These are phyloP conservation scores for Exsudoporus frostii DNA, from an alignment of 768 basidiomycete species.

Conservation along the genomic window DNA sequence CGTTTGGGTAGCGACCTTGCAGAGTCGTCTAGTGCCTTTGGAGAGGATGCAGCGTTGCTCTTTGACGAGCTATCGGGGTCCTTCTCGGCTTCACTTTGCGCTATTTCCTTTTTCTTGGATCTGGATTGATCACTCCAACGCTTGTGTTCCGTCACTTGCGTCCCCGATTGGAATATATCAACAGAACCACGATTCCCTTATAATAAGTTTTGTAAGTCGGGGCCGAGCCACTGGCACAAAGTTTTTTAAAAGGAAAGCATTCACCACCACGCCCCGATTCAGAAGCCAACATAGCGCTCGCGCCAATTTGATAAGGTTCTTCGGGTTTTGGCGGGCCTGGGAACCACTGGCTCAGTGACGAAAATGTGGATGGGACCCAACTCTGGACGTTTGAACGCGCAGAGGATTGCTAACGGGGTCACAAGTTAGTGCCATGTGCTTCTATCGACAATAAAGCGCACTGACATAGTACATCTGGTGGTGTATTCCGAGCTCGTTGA, in stretches of 20 bases:
- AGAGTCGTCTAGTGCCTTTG: neutral
- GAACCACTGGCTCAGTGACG: conserved; percentile 2
- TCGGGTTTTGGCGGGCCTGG: neutral
- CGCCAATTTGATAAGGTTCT: neutral
- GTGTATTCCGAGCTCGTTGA: conserved; percentile 71
- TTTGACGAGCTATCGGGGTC: neutral
- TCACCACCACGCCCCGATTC: conserved; percentile 20
- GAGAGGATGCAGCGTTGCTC: neutral
- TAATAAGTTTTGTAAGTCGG: neutral
- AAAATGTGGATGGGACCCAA: conserved; percentile 12
- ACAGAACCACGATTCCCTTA: neutral
- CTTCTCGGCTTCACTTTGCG: neutral
- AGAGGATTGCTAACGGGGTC: conserved; percentile 9
- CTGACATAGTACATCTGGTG: conserved; percentile 53
- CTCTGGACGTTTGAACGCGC: neutral
- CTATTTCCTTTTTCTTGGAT: neutral
- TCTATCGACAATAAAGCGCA: neutral
- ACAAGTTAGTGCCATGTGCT: neutral
- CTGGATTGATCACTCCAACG: neutral
- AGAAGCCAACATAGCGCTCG: conserved; percentile 3
- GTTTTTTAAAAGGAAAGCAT: no score
- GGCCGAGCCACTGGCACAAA: neutral
- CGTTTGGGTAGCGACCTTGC: neutral
- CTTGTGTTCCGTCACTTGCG: neutral
- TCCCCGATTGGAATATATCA: neutral